Conservation (phyloP, 139 green algal genomes). For the Bryopsis sp. region DNA sequence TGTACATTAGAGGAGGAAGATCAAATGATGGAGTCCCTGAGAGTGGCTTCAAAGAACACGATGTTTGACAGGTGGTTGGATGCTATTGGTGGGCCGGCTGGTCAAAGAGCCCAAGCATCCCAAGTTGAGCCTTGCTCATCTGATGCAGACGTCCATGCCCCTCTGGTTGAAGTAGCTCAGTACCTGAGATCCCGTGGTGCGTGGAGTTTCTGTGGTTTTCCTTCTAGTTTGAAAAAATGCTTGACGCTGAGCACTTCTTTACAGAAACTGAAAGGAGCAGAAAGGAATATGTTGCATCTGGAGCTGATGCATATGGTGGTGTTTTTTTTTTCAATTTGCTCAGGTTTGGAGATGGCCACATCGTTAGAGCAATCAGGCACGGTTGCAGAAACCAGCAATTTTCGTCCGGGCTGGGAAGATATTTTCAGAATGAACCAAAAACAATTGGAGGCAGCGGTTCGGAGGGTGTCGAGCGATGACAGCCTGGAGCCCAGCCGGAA, state of each 20-base stretch:
- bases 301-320: no score
- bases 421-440: slow-evolving; percentile 99
- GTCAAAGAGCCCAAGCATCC: background rate
- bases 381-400: slow-evolving; percentile 39
- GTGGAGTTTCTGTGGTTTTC: background rate
- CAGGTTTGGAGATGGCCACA: no score
- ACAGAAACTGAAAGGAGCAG: no score
- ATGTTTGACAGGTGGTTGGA: slow-evolving; percentile 90
- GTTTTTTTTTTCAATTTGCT: no score
- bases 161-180: slow-evolving; percentile 8
- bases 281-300: no score
- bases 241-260: no score
- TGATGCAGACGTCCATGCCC: background rate
- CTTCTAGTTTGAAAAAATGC: no score
- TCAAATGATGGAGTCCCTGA: slow-evolving; percentile 71
- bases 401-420: slow-evolving; percentile 88
- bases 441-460: slow-evolving; percentile 91
- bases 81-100: slow-evolving; percentile 8
- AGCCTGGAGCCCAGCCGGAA: slow-evolving; percentile 82
- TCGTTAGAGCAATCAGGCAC: slow-evolving; percentile 24
- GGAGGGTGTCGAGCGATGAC: slow-evolving; percentile 71
- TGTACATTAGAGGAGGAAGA: slow-evolving; percentile 63
- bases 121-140: background rate
- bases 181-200: background rate
- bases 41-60: slow-evolving; percentile 78